Evolutionary conservation across 257 asterid genomes (phyloP), one percentile per base, ranked within the genome.

Genomic region (Capsicum chinense): DNA sequence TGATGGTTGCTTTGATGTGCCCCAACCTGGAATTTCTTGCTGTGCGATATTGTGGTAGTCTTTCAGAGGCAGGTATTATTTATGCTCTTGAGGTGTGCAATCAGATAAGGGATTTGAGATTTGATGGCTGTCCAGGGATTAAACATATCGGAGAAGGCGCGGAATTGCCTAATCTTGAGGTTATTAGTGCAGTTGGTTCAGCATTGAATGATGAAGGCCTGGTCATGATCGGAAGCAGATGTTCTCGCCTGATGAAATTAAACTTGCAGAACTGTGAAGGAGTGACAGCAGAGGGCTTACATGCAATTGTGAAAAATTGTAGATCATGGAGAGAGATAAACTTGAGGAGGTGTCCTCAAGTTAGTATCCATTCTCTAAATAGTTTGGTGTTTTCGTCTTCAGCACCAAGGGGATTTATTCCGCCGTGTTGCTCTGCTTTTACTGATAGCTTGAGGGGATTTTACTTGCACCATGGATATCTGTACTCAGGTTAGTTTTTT

Each of bases 381-480:
- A 42, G 63, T 78, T 63, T 86, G 79, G 64, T 86, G 78, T 83
- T 67, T 15, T 50, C 84, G 9, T 71, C 86, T 56, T 59, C 85
- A 54, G 74, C 86, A 3, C 73, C 83, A 50, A 69, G 70, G 81
- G 83, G 81, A 76, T 80, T 86, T 9, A 68, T 79, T n/a, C 83
- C 70, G 14, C 86, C 88, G 17, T n/a, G 50, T 37, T 56, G 42
- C 39, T 42, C 80, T 76, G 76, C 69, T 10, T 50, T 82, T 54
- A 74, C 69, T 56, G 79, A 85, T 26, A 39, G 58, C 47, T 71
- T 73, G 88, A 83, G 9, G 83, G 62, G 39, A 44, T n/a, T 86
- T 67, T 83, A 56, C 79, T 67, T 82, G 81, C 83, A 52, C 68
- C 88, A 86, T 58, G 88, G 88, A 42, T 52, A 73, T 74, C 48